phyloP scores from a whole-genome alignment of 2,329 filamentous ascomycete genomes.

The Dactylonectria macrodidyma region DNA sequence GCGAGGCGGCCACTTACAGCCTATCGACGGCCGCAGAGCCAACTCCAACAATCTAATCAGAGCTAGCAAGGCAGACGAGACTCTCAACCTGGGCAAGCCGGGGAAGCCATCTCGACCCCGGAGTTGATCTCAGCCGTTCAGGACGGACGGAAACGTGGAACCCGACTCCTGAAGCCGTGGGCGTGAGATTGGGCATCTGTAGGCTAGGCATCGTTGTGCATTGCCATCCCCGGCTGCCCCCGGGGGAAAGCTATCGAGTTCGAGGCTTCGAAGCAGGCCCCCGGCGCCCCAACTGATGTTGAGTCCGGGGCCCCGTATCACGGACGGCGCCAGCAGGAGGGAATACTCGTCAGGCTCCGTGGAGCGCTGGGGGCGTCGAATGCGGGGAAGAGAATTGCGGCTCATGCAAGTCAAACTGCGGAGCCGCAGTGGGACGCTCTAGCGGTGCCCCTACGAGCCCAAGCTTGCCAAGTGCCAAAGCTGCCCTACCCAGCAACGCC shows the following conservation, averaged over 20 bases:
- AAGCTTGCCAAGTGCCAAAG: too few species aligned
- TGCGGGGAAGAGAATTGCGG: conserved; percentile 50
- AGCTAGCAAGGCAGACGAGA: conserved; percentile 18
- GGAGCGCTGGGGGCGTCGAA: conserved; percentile 39
- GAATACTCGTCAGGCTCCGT: conserved; percentile 34
- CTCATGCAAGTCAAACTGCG: conserved; percentile 51
- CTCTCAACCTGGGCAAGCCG: conserved; percentile 19
- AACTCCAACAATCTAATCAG: conserved; percentile 18
- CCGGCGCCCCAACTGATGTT: conserved; percentile 34
- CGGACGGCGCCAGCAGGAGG: conserved; percentile 41
- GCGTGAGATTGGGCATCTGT: conserved; percentile 24
- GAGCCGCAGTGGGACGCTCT: conserved; percentile 48
- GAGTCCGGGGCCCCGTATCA: conserved; percentile 46
- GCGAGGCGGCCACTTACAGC: conserved; percentile 24
- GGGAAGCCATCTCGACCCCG: conserved; percentile 29
- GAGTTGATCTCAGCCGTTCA: conserved; percentile 29
- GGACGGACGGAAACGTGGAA: conserved; percentile 30
- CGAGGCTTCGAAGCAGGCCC: conserved; percentile 23
- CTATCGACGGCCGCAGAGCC: conserved; percentile 23
- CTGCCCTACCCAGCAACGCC: conserved; percentile 22
- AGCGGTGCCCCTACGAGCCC: conserved; percentile 23
- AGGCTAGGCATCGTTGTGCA: conserved; percentile 24
- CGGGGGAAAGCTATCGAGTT: conserved; percentile 26
- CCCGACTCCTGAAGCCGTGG: conserved; percentile 14
- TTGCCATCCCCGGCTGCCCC: conserved; percentile 33